Percentiles rank a stretch among this genome's conserved stretches.
Conservation (phyloP, 2,329 filamentous ascomycete species). For the Tolypocladium endophyticum region DNA sequence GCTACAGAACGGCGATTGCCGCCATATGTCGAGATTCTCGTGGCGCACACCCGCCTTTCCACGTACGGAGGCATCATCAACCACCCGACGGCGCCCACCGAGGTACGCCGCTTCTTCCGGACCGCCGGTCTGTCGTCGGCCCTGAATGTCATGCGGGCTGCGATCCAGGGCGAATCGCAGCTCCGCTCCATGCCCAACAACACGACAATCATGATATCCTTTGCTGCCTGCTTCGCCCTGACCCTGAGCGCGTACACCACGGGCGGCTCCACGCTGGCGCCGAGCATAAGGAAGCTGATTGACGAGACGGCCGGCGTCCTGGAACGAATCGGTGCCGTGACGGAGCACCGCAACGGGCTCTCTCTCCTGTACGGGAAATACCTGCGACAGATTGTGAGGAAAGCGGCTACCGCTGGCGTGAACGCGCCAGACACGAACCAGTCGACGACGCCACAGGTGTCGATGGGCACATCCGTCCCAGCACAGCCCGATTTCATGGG, state of each 20-base stretch:
- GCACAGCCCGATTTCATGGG: conserved; percentile 15
- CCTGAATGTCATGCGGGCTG: conserved; percentile 63
- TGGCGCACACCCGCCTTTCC: conserved; percentile 63
- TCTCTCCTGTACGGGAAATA: conserved; percentile 42
- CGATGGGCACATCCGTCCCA: conserved; percentile 9
- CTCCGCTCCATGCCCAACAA: conserved; percentile 71
- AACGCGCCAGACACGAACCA: neutral
- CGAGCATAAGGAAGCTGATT: conserved; percentile 53
- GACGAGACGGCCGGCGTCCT: conserved; percentile 59
- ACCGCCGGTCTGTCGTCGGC: conserved; percentile 61
- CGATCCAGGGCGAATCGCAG: conserved; percentile 59
- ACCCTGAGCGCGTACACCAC: conserved; percentile 49
- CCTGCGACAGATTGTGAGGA: conserved; percentile 30
- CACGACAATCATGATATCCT: conserved; percentile 69
- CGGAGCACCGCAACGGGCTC: conserved; percentile 55
- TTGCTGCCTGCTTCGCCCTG: conserved; percentile 60
- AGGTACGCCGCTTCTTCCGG: conserved; percentile 64
- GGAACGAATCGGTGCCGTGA: conserved; percentile 56
- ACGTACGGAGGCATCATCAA: conserved; percentile 68
- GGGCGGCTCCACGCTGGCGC: conserved; percentile 46
- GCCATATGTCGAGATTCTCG: conserved; percentile 65
- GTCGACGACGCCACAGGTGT: conserved; percentile 4
- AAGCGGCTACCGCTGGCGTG: conserved; percentile 14
- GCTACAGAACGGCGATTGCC: conserved; percentile 40
- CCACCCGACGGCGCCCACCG: conserved; percentile 57